A percentile compares a stretch with the other conserved stretches of the same genome.
Conservation (phyloP, 2,329 filamentous ascomycete genomes). For the Hypoxylon sp. region DNA sequence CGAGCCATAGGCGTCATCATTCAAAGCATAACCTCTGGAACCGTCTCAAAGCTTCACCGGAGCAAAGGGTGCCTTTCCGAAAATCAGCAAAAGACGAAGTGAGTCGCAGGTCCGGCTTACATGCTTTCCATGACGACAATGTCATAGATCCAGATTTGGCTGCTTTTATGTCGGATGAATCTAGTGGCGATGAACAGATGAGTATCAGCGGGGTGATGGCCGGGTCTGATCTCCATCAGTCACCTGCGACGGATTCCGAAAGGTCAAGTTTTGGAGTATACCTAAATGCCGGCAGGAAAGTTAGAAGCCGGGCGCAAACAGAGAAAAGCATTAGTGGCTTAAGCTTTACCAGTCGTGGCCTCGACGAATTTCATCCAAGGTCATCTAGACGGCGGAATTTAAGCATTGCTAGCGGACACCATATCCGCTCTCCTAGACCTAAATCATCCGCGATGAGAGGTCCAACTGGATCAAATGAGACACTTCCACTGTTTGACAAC, state of each 20-base stretch:
- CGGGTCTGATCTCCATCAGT: conserved; percentile 71
- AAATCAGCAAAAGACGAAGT: conserved; percentile 77
- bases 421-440: conserved; percentile 80
- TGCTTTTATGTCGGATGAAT: conserved; percentile 95
- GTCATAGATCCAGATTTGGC: conserved; percentile 98
- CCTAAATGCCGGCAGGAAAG: conserved; percentile 80
- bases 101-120: conserved; percentile 76
- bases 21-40: conserved; percentile 89
- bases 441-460: conserved; percentile 72
- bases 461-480: conserved; percentile 67
- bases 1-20: conserved; percentile 84
- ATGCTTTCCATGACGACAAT: conserved; percentile 98
- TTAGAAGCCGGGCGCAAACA: conserved; percentile 75
- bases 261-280: conserved; percentile 80
- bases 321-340: conserved; percentile 83
- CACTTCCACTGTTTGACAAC: conserved; percentile 64
- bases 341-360: conserved; percentile 77
- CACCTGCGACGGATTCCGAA: conserved; percentile 80
- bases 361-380: conserved; percentile 75
- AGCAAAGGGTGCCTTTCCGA: conserved; percentile 91
- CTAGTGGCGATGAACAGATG: conserved; percentile 92
- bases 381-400: conserved; percentile 82
- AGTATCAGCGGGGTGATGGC: conserved; percentile 85
- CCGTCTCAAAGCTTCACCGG: conserved; percentile 78
- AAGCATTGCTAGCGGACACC: conserved; percentile 83